These are phyloP conservation scores for Daldinia caldariorum DNA, from an alignment of 495 filamentous ascomycete species.

Conservation along the genomic window DNA sequence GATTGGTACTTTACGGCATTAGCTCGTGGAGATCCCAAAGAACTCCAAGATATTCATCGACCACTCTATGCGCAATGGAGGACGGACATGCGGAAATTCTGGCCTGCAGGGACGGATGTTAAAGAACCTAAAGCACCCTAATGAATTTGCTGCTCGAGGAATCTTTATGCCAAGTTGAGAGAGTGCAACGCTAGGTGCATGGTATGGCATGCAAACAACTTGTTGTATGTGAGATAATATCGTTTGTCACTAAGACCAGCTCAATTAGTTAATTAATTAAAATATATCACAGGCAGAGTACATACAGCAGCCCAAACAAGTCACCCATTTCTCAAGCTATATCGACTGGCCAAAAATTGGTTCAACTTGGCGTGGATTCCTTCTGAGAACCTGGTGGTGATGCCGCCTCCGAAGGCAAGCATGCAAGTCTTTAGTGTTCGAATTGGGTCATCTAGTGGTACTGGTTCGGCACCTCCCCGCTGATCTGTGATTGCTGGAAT, in stretches of 20 bases:
- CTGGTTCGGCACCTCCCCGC: constrained; percentile 4
- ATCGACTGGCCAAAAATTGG: constrained; percentile 16
- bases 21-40: constrained; percentile 15
- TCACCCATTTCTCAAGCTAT: constrained; percentile 7
- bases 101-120: background rate
- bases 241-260: no score
- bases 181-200: background rate
- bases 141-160: background rate
- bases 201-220: no score
- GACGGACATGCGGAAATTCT: constrained; percentile 15
- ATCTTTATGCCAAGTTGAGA: background rate
- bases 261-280: background rate
- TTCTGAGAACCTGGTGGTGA: constrained; percentile 22
- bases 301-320: background rate
- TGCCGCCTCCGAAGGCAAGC: constrained; percentile 15
- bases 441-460: constrained; percentile 19
- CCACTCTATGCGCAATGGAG: constrained; percentile 21
- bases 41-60: constrained; percentile 10
- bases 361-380: constrained; percentile 16
- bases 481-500: constrained; percentile 17
- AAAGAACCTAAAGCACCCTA: background rate
- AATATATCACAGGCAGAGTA: background rate
- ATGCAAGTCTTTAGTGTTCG: constrained; percentile 19
- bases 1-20: constrained; percentile 27
- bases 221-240: background rate